These are phyloP conservation scores for Celoporthe dispersa DNA, from an alignment of 2,329 filamentous ascomycete species.

Conservation along the genomic window DNA sequence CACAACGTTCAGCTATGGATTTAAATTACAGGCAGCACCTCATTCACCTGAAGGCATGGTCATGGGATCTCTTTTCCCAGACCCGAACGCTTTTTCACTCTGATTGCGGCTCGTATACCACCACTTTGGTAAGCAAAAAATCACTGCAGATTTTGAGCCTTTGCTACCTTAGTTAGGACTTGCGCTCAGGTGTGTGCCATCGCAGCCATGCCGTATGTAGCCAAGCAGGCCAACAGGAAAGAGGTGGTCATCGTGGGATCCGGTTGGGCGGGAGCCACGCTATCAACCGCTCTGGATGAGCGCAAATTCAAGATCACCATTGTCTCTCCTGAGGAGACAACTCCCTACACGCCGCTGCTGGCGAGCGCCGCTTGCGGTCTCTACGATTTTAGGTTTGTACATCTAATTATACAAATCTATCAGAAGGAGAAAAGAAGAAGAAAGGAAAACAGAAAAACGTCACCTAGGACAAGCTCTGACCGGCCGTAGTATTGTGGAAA, in stretches of 20 bases:
- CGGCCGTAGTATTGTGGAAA: constrained; percentile 17
- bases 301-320: constrained; percentile 25
- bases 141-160: neutral
- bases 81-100: neutral
- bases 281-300: constrained; percentile 23
- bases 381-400: constrained; percentile 23
- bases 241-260: constrained; percentile 23
- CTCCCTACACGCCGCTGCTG: constrained; percentile 24
- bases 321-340: constrained; percentile 23
- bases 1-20: neutral
- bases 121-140: neutral
- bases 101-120: neutral
- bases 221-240: constrained; percentile 21
- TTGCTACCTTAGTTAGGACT: constrained; percentile 1
- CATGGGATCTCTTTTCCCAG: too few species aligned
- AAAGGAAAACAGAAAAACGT: neutral
- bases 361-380: constrained; percentile 25
- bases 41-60: neutral
- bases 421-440: neutral
- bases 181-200: neutral
- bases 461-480: neutral
- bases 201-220: constrained; percentile 21
- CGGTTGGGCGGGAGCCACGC: constrained; percentile 23
- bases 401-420: neutral
- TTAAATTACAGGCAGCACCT: neutral